Percentiles rank a stretch among this genome's conserved stretches.
Evolutionary conservation across 1,284 basidiomycete genomes (phyloP).

Genomic region (Lentinus polychrous): DNA sequence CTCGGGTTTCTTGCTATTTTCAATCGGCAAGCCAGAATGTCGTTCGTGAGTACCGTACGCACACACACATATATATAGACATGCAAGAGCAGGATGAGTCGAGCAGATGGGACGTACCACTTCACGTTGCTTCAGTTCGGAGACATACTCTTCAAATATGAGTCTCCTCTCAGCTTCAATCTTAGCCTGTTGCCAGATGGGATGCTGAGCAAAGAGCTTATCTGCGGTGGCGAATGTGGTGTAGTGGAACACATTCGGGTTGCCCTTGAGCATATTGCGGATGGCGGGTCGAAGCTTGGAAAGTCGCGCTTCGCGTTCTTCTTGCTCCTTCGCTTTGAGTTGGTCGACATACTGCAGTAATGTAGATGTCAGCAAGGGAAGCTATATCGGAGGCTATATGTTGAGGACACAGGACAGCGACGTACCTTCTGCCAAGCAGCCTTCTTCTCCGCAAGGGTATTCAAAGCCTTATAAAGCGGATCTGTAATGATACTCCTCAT

Average conservation of each 20-base stretch:
- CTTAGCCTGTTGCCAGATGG: constrained; percentile 82
- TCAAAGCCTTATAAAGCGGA: constrained; percentile 92
- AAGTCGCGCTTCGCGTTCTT: constrained; percentile 75
- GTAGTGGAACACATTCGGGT: constrained; percentile 82
- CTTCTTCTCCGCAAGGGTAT: constrained; percentile 93
- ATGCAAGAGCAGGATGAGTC: background rate
- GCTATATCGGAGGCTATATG: constrained; percentile 10
- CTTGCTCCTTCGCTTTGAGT: constrained; percentile 61
- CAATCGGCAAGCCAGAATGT: too few relatives aligned
- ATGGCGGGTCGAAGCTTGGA: constrained; percentile 79
- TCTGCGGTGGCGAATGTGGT: constrained; percentile 85
- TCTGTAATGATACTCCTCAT: constrained; percentile 98
- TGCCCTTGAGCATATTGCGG: constrained; percentile 77
- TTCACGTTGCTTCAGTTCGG: constrained; percentile 79
- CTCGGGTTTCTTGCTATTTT: constrained; percentile 71
- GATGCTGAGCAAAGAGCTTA: constrained; percentile 74
- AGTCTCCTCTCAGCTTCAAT: constrained; percentile 77
- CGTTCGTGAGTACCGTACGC: too few relatives aligned
- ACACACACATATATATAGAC: too few relatives aligned
- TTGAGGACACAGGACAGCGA: background rate
- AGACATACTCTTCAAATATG: constrained; percentile 86
- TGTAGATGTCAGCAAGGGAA: background rate
- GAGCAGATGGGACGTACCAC: constrained; percentile 45
- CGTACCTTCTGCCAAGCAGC: constrained; percentile 84
- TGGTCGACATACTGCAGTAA: constrained; percentile 59